Evolutionary conservation across 345 rosid genomes (phyloP).

Genomic region (Cardamine resedifolia): DNA sequence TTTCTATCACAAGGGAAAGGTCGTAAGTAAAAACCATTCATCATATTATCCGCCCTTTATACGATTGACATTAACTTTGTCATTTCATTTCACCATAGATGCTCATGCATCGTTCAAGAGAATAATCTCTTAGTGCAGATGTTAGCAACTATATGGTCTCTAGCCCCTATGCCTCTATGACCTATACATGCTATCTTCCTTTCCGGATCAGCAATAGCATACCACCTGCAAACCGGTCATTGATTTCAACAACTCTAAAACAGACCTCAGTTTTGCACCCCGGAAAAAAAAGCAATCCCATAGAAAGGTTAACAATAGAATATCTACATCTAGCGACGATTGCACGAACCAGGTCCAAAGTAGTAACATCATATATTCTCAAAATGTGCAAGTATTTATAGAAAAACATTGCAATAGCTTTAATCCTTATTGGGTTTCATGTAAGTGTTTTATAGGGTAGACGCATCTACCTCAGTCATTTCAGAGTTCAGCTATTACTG

Average conservation of each 20-base stretch:
- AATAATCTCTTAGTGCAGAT: not conserved
- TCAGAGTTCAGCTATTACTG: conserved; percentile 29
- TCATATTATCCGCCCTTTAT: not conserved
- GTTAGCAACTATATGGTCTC: not conserved
- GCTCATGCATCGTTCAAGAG: not conserved
- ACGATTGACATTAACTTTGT: not conserved
- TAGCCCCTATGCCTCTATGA: not conserved
- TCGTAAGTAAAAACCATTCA: not conserved
- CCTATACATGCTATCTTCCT: not conserved
- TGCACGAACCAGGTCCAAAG: conserved; percentile 1
- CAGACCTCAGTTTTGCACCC: not conserved
- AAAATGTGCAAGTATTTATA: conserved; percentile 2
- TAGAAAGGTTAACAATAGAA: not conserved
- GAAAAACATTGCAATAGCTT: conserved; percentile 25
- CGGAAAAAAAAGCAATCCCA: not conserved
- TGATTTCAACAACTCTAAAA: not conserved
- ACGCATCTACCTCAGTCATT: conserved; percentile 1
- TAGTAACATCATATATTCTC: not conserved
- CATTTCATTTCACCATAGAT: not conserved
- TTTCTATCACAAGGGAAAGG: not conserved
- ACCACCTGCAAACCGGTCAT: not conserved
- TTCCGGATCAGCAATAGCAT: not conserved
- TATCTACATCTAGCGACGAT: not conserved
- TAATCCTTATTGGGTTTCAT: conserved; percentile 28
- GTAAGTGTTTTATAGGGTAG: conserved; percentile 11